Base-by-base conservation (phyloP, 345 rosid species). In the Aegle marmelos region DNA sequence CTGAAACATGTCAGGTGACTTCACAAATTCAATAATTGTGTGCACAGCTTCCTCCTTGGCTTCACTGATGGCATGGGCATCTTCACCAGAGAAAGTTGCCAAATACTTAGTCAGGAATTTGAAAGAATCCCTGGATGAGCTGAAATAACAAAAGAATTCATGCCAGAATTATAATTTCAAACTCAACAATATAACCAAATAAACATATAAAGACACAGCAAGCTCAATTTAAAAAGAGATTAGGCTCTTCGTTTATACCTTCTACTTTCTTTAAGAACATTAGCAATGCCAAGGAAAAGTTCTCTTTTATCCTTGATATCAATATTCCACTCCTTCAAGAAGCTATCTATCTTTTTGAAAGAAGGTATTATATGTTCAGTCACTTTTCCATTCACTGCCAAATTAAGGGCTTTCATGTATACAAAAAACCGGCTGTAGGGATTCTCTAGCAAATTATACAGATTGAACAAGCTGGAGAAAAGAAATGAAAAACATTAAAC, bases 311-410 rank as follows among this genome's bases (percentile, higher is more conserved):
- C 98, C 83, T 90, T 83, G 77, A 85, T 79, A 56, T 85, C 97
- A 73, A 97, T 82, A 87, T 85, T 91, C 99, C 98, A 97, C 80
- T 94, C 99, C 85, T 94, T 94, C 89, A 97, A 85, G 86, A 94
- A 94, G 81, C 86, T 88, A 73, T 91, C 98, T 0, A 97, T 89
- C 85, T 88, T 91, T 72, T 89, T 91, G 83, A 91, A 88, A 67
- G 99, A 93, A 78, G 98, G 90, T 72, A 87, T 28, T 3, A 94
- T 58, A 78, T 84, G 87, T 59, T 97, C 98, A 6, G 89, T 82
- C 70, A 93, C 94, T 86, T 93, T 94, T 75, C 99, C 97, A 68
- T 70, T 88, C 64, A 92, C 70, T 16, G 99, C 91, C 80, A 97
- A 77, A 48, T 85, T 78, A 7, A 97, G 81, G 68, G 91, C 89